These are phyloP conservation scores for Aspergillus candidus DNA, from an alignment of 2,329 filamentous ascomycete genomes.

Conservation along the genomic window DNA sequence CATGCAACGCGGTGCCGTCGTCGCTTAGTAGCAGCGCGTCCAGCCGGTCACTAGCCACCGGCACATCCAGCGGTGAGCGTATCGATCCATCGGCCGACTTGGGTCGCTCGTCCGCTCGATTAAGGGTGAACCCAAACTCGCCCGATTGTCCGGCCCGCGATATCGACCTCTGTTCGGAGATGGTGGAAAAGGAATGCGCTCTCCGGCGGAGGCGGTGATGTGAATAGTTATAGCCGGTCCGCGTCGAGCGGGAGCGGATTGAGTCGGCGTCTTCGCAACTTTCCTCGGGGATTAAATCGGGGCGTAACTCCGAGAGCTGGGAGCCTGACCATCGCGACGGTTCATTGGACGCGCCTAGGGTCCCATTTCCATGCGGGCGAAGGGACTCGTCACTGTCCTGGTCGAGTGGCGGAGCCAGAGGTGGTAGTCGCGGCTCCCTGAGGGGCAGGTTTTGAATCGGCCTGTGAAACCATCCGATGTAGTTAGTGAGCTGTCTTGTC, in stretches of 20 bases:
- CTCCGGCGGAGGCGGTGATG: slow-evolving; percentile 47
- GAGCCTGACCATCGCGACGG: slow-evolving; percentile 37
- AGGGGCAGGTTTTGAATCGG: slow-evolving; percentile 32
- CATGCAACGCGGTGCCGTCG: slow-evolving; percentile 67
- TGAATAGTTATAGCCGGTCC: slow-evolving; percentile 15
- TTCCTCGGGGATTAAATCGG: slow-evolving; percentile 21
- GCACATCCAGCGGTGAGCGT: slow-evolving; percentile 61
- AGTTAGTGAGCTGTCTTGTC: slow-evolving; percentile 11
- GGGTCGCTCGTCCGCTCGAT: slow-evolving; percentile 59
- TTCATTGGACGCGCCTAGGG: slow-evolving; percentile 21
- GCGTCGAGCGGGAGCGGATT: slow-evolving; percentile 16
- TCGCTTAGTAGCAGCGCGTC: slow-evolving; percentile 75
- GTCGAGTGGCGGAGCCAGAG: slow-evolving; percentile 45
- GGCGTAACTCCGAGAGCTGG: slow-evolving; percentile 36
- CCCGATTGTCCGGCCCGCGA: slow-evolving; percentile 47
- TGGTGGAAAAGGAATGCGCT: slow-evolving; percentile 70
- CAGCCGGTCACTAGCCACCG: slow-evolving; percentile 77
- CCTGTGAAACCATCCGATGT: slow-evolving; percentile 15
- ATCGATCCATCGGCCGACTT: slow-evolving; percentile 56
- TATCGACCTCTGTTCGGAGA: slow-evolving; percentile 54
- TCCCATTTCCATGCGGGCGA: slow-evolving; percentile 25
- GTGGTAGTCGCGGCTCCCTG: slow-evolving; percentile 27
- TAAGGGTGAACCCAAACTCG: slow-evolving; percentile 74
- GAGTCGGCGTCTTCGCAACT: slow-evolving; percentile 19
- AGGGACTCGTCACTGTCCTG: slow-evolving; percentile 55